Percentiles rank a stretch among this genome's conserved stretches.
Evolutionary conservation across 805 yeast species (phyloP).

Genomic region (Candida peoriensis): DNA sequence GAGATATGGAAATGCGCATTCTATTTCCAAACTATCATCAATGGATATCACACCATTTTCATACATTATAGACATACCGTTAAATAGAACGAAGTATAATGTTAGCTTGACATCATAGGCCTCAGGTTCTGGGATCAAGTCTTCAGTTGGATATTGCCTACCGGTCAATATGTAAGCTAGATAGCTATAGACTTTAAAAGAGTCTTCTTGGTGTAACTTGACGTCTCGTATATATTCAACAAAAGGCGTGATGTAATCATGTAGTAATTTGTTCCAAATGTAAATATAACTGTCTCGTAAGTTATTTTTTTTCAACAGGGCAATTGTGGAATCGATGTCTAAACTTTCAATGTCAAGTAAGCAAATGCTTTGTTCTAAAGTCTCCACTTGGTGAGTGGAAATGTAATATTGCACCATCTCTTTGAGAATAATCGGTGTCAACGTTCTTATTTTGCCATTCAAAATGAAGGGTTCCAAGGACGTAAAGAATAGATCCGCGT

Average conservation of each 20-base stretch:
- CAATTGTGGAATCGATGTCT: constrained; percentile 74
- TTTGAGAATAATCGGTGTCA: constrained; percentile 64
- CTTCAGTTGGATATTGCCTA: constrained; percentile 73
- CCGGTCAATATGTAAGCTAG: constrained; percentile 70
- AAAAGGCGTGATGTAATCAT: constrained; percentile 71
- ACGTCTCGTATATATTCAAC: constrained; percentile 45
- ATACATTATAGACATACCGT: constrained; percentile 38
- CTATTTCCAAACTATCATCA: constrained; percentile 27
- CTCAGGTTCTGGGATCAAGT: constrained; percentile 32
- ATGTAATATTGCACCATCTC: constrained; percentile 52
- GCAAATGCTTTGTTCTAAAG: constrained; percentile 66
- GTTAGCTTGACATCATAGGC: constrained; percentile 40
- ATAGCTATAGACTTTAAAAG: constrained; percentile 47
- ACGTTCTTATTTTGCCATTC: constrained; percentile 35
- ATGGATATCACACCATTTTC: constrained; percentile 28
- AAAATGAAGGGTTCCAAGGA: constrained; percentile 48
- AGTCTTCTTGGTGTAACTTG: constrained; percentile 14
- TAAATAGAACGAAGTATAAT: constrained; percentile 55
- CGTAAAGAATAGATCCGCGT: constrained; percentile 41
- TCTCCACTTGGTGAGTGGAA: constrained; percentile 34
- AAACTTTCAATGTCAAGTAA: constrained; percentile 59
- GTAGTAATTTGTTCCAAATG: constrained; percentile 65
- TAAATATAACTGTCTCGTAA: constrained; percentile 61
- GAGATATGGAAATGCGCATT: constrained; percentile 70
- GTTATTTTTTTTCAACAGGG: constrained; percentile 49